phyloP scores from a whole-genome alignment of 805 yeast genomes.

The Kodamaea nitidulidarum region DNA sequence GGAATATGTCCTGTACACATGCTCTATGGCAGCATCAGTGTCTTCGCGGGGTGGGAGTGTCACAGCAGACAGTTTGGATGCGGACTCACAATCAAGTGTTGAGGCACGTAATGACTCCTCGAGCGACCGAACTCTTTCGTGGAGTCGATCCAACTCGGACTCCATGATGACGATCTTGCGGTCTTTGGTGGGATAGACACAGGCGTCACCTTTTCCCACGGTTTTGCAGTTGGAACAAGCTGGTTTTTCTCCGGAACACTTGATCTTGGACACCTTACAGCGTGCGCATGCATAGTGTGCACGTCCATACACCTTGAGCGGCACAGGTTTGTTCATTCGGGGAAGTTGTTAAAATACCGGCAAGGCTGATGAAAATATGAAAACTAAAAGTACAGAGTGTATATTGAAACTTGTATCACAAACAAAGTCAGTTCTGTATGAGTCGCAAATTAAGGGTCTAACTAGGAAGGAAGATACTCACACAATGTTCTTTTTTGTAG shows the following conservation, averaged over 20 bases:
- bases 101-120: constrained; percentile 15
- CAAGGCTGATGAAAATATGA: background rate
- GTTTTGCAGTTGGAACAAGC: constrained; percentile 38
- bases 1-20: constrained; percentile 20
- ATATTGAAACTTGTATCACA: too few relatives aligned
- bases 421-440: too few relatives aligned
- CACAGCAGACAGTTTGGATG: background rate
- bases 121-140: constrained; percentile 27
- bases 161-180: constrained; percentile 43
- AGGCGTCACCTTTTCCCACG: constrained; percentile 27
- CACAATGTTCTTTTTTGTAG: too few relatives aligned
- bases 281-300: constrained; percentile 42
- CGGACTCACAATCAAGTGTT: background rate
- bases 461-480: too few relatives aligned
- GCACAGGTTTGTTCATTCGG: constrained; percentile 16
- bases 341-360: constrained; percentile 1
- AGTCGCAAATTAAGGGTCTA: too few relatives aligned
- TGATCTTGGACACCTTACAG: constrained; percentile 37
- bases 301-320: constrained; percentile 40
- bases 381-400: background rate
- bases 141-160: constrained; percentile 33
- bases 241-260: constrained; percentile 41
- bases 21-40: constrained; percentile 2
- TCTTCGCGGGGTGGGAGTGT: constrained; percentile 1
- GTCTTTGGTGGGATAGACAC: constrained; percentile 36